Conservation (phyloP, 805 yeast genomes). For the Gaillardinia entomophila region DNA sequence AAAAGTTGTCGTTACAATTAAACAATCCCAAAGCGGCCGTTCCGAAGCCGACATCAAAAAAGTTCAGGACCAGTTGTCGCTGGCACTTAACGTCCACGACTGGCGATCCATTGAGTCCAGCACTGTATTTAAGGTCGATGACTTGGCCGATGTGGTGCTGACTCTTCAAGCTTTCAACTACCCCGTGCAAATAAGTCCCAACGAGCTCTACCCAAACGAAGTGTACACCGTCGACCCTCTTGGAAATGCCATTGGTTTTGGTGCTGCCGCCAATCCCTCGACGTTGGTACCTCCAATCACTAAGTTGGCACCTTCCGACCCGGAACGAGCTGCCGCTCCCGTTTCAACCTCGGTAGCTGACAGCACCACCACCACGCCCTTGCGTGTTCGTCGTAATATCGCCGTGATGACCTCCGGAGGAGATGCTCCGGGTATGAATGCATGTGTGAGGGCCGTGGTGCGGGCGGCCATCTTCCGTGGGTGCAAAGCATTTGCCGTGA, state of each 20-base stretch:
- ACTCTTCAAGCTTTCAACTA: constrained; percentile 22
- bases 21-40: constrained; percentile 14
- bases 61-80: constrained; percentile 7
- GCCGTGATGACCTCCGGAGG: constrained; percentile 83
- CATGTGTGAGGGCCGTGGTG: constrained; percentile 68
- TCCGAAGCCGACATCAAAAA: constrained; percentile 12
- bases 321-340: constrained; percentile 1
- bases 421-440: constrained; percentile 79
- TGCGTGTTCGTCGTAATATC: constrained; percentile 37
- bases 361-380: neutral
- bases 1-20: constrained; percentile 49
- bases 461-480: constrained; percentile 61
- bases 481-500: constrained; percentile 61
- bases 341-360: neutral
- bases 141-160: constrained; percentile 32
- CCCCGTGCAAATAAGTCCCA: constrained; percentile 60
- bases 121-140: constrained; percentile 41
- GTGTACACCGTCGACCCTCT: constrained; percentile 77
- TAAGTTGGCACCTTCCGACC: constrained; percentile 17
- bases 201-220: constrained; percentile 68
- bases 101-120: constrained; percentile 45
- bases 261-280: constrained; percentile 54
- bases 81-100: constrained; percentile 27
- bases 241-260: constrained; percentile 78
- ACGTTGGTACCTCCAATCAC: constrained; percentile 41